Conservation (phyloP, 2,329 filamentous ascomycete species). For the Exophiala viscosa region DNA sequence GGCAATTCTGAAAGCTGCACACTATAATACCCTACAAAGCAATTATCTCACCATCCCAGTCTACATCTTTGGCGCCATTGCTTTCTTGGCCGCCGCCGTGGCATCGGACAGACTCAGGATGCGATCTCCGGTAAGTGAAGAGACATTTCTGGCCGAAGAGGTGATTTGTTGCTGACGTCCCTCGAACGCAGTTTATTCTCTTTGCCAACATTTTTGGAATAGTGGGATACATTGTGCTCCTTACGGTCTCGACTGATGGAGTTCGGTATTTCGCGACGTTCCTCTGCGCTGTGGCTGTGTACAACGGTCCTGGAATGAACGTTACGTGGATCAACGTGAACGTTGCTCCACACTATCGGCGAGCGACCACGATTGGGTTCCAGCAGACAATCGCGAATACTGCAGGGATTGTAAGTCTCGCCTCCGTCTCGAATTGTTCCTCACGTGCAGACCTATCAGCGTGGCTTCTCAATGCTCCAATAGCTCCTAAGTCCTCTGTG, state of each 20-base stretch:
- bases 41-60: slow-evolving; percentile 57
- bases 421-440: neutral
- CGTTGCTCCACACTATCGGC: slow-evolving; percentile 47
- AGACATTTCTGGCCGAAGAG: no score
- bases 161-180: no score
- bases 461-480: neutral
- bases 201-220: slow-evolving; percentile 44
- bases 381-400: slow-evolving; percentile 41
- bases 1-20: slow-evolving; percentile 51
- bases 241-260: slow-evolving; percentile 47
- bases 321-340: slow-evolving; percentile 50
- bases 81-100: slow-evolving; percentile 45
- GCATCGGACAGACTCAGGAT: slow-evolving; percentile 44
- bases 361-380: slow-evolving; percentile 47
- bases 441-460: neutral
- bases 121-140: slow-evolving; percentile 30
- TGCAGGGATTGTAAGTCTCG: slow-evolving; percentile 4
- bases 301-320: slow-evolving; percentile 47
- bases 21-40: slow-evolving; percentile 48
- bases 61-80: slow-evolving; percentile 49
- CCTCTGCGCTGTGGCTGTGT: slow-evolving; percentile 47
- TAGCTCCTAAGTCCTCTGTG: neutral
- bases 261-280: slow-evolving; percentile 52
- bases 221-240: slow-evolving; percentile 49
- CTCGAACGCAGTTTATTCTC: slow-evolving; percentile 33